A percentile compares a stretch with the other conserved stretches of the same genome.
phyloP scores from a whole-genome alignment of 148 eudicot species.

The Talinum fruticosum region DNA sequence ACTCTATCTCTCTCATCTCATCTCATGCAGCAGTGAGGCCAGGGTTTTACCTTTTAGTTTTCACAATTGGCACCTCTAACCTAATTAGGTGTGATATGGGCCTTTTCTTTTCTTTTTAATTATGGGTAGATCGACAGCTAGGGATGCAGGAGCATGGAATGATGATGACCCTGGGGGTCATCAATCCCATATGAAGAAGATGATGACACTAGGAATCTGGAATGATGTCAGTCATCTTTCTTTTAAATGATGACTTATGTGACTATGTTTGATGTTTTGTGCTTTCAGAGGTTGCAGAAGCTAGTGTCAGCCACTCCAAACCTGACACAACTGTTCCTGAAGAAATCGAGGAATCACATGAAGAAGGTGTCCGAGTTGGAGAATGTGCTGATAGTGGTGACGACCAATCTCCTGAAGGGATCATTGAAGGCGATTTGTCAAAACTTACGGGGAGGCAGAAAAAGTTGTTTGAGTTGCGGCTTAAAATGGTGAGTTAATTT shows the following conservation, averaged over 20 bases:
- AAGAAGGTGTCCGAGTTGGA: constrained; percentile 35
- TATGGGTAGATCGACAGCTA: too few species aligned
- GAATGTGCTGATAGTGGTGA: constrained; percentile 39
- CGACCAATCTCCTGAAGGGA: constrained; percentile 35
- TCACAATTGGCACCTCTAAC: too few species aligned
- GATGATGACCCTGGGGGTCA: too few species aligned
- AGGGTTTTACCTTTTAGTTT: too few species aligned
- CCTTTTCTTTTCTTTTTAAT: too few species aligned
- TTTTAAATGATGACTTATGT: constrained; percentile 9
- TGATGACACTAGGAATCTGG: not conserved
- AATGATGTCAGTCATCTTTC: not conserved
- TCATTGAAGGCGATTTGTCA: constrained; percentile 36
- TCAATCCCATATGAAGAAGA: not conserved
- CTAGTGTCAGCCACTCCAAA: constrained; percentile 23
- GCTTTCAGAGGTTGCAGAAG: constrained; percentile 28
- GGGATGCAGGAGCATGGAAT: too few species aligned
- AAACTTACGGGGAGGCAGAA: constrained; percentile 79
- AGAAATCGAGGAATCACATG: constrained; percentile 31
- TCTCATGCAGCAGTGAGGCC: too few species aligned
- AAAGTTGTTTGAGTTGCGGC: constrained; percentile 74
- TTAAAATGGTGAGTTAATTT: constrained; percentile 65
- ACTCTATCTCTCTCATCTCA: too few species aligned
- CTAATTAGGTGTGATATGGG: too few species aligned
- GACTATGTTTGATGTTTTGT: not conserved
- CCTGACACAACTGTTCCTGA: constrained; percentile 30